phyloP scores from a whole-genome alignment of 306 rosid genomes.

The Prunus salicina region DNA sequence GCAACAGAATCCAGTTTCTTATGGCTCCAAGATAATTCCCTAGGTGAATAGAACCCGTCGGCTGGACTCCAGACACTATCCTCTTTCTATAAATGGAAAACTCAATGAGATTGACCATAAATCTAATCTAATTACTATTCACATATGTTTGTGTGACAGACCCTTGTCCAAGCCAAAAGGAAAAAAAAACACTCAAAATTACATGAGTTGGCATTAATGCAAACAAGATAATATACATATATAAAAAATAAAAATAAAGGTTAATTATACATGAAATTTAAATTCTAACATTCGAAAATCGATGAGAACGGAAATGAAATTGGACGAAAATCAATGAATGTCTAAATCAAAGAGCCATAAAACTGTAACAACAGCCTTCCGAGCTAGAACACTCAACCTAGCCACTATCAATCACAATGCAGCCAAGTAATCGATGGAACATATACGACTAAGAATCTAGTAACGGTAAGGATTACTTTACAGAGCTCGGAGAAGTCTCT shows the following conservation, averaged over 20 bases:
- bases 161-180: neutral
- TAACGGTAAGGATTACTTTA: conserved; percentile 43
- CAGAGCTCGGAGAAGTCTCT: conserved; percentile 41
- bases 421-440: neutral
- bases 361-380: neutral
- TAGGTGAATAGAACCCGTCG: conserved; percentile 91
- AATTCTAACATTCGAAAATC: neutral
- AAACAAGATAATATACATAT: neutral
- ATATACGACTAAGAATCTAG: neutral
- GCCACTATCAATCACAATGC: neutral
- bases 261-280: neutral
- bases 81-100: conserved; percentile 58
- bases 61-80: conserved; percentile 94
- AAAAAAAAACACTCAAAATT: neutral
- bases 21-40: conserved; percentile 97
- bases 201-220: neutral
- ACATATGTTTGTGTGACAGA: neutral
- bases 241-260: neutral
- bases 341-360: neutral
- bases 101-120: neutral
- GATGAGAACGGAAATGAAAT: neutral
- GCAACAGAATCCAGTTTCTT: conserved; percentile 87
- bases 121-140: neutral
- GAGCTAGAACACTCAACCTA: neutral
- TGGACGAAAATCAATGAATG: neutral